These are phyloP conservation scores for Fusarium decemcellulare DNA, from an alignment of 2,329 filamentous ascomycete species.

Conservation along the genomic window DNA sequence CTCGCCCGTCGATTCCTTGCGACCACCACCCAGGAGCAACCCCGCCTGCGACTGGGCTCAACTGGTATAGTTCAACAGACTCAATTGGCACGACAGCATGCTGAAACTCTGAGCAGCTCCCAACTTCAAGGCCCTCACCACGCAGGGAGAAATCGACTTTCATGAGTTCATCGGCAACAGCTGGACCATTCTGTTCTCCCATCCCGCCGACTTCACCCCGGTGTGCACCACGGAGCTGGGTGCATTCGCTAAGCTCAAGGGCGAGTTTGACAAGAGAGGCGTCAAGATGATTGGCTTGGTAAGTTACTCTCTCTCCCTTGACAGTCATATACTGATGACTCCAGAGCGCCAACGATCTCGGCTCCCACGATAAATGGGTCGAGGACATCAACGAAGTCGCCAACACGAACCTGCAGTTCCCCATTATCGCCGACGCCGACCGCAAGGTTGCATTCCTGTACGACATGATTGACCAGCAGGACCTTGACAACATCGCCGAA, in stretches of 20 bases:
- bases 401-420: conserved; percentile 23
- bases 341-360: conserved; percentile 15
- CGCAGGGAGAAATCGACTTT: conserved; percentile 12
- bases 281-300: conserved; percentile 15
- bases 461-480: conserved; percentile 77
- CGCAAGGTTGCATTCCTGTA: conserved; percentile 18
- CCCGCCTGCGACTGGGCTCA: conserved; percentile 7
- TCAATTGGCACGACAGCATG: too few species aligned
- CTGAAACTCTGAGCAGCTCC: background rate
- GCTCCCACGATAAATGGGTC: conserved; percentile 22
- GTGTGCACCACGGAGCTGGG: conserved; percentile 6
- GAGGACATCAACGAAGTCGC: conserved; percentile 21
- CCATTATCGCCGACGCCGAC: conserved; percentile 25
- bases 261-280: background rate
- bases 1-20: background rate
- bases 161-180: conserved; percentile 12
- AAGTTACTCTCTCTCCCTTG: accelerated
- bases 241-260: background rate
- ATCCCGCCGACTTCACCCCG: conserved; percentile 8
- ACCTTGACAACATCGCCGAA: conserved; percentile 82
- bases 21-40: background rate
- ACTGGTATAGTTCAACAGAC: background rate
- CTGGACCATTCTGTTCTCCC: conserved; percentile 11
- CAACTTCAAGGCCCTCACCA: conserved; percentile 12
- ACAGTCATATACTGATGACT: background rate